Base-by-base conservation (phyloP, 768 basidiomycete genomes). In the Agaricus bisporus region DNA sequence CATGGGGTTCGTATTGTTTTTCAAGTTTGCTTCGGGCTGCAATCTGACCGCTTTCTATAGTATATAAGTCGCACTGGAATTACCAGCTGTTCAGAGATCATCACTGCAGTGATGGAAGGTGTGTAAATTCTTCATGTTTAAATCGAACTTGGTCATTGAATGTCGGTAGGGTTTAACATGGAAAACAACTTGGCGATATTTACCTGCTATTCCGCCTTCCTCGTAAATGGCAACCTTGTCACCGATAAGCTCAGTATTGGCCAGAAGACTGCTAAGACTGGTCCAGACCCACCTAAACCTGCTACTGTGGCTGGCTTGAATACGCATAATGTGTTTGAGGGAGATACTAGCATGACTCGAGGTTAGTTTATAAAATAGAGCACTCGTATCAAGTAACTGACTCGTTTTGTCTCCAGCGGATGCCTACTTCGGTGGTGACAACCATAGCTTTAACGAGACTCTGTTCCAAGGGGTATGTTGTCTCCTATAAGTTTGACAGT, bases 391-490 rank as follows among this genome's bases (percentile, higher is more conserved):
- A 48, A 51, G 20, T 36, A 17, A 44, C n/a, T n/a, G 17, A 22
- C 39, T 22, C 22, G 4, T 22, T 22, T 36, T 29, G 44, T 36
- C 3, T 17, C 22, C 18, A 47, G 58, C 22, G 14, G 60, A 63
- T 49, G 52, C 55, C 41, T 59, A 46, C 45, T 61, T 61, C 18
- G 62, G 58, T 7, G 59, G 22, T 4, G 22, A 61, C 38, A 61
- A 63, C 41, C 54, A 57, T 42, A 61, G 59, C 32, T 60, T 63
- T 36, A 63, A 63, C 48, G 55, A 61, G 39, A 60, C 58, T 1
- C 54, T 60, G 1, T 63, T 58, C 46, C 48, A 61, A 12, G 48
- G 60, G 56, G 62, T 57, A 36, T n/a, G 56, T 32, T 9, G 5
- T 32, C 22, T 10, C 7, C 8, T 18, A 12, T 15, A n/a, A n/a